Evolutionary conservation across 2,329 filamentous ascomycete genomes (phyloP).

Genomic region (Stagonosporopsis tanaceti): DNA sequence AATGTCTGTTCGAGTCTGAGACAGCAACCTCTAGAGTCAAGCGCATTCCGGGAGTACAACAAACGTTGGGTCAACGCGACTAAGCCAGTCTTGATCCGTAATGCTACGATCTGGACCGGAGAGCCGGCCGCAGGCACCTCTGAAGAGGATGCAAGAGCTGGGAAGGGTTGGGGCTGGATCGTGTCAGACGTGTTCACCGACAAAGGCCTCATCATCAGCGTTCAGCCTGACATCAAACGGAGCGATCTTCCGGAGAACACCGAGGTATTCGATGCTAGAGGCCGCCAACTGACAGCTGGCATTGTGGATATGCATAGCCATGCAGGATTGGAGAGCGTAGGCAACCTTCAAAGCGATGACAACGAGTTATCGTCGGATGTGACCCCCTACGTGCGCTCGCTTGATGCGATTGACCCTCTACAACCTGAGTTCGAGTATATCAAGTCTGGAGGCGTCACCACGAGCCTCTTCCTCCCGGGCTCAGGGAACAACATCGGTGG

Average conservation of each 20-base stretch:
- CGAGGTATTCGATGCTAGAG: conserved; percentile 65
- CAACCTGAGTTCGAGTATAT: conserved; percentile 73
- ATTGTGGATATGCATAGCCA: conserved; percentile 79
- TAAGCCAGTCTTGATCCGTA: conserved; percentile 69
- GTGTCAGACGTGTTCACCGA: conserved; percentile 68
- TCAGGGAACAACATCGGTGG: conserved; percentile 78
- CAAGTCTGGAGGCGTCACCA: conserved; percentile 77
- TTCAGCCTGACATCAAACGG: conserved; percentile 56
- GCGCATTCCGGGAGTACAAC: conserved; percentile 65
- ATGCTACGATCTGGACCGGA: conserved; percentile 72
- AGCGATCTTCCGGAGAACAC: conserved; percentile 41
- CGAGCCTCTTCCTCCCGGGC: conserved; percentile 71
- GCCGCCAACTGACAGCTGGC: conserved; percentile 69
- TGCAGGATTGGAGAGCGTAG: conserved; percentile 48
- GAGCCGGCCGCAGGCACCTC: conserved; percentile 64
- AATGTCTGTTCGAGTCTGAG: conserved; percentile 64
- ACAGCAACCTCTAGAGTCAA: conserved; percentile 63
- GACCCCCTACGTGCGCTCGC: conserved; percentile 72
- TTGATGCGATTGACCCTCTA: conserved; percentile 69
- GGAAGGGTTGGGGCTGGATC: conserved; percentile 68
- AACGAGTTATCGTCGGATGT: conserved; percentile 72
- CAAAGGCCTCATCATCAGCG: conserved; percentile 66
- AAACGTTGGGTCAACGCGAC: conserved; percentile 67
- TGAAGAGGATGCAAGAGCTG: conserved; percentile 62
- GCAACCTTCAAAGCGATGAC: conserved; percentile 65